Percentiles rank a stretch among this genome's conserved stretches.
These are phyloP conservation scores for Trichosanthes cucumerina DNA, from an alignment of 306 rosid species.

Conservation along the genomic window DNA sequence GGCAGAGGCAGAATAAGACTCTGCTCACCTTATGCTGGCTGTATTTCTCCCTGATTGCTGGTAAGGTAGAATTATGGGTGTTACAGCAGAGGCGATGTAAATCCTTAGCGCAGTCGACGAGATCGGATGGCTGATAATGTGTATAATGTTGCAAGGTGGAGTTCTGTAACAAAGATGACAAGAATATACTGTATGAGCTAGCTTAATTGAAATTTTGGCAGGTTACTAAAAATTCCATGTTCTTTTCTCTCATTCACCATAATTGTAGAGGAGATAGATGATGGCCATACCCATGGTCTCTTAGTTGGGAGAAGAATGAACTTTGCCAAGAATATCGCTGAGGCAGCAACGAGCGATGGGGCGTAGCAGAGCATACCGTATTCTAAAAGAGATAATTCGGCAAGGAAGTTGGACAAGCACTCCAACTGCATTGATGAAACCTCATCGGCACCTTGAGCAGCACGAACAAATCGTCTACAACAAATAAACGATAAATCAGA, in stretches of 20 bases:
- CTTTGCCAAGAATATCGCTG: constrained; percentile 79
- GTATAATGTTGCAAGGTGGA: constrained; percentile 52
- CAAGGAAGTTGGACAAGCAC: constrained; percentile 76
- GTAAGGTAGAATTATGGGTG: constrained; percentile 31
- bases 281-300: constrained; percentile 74
- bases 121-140: constrained; percentile 32
- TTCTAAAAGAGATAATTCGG: constrained; percentile 82
- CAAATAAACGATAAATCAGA: neutral
- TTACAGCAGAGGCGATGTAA: constrained; percentile 39
- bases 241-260: neutral
- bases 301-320: constrained; percentile 49
- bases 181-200: neutral
- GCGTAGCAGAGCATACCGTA: constrained; percentile 73
- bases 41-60: constrained; percentile 47
- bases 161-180: constrained; percentile 23
- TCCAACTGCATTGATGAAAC: constrained; percentile 66
- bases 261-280: neutral
- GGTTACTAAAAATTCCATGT: neutral
- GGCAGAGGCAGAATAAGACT: neutral
- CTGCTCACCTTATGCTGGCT: constrained; percentile 46
- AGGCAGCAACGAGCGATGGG: constrained; percentile 76
- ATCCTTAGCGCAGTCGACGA: constrained; percentile 28
- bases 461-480: constrained; percentile 82
- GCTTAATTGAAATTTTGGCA: neutral
- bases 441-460: constrained; percentile 77